phyloP scores from a whole-genome alignment of 2,329 filamentous ascomycete species.

The Dothistroma septosporum region DNA sequence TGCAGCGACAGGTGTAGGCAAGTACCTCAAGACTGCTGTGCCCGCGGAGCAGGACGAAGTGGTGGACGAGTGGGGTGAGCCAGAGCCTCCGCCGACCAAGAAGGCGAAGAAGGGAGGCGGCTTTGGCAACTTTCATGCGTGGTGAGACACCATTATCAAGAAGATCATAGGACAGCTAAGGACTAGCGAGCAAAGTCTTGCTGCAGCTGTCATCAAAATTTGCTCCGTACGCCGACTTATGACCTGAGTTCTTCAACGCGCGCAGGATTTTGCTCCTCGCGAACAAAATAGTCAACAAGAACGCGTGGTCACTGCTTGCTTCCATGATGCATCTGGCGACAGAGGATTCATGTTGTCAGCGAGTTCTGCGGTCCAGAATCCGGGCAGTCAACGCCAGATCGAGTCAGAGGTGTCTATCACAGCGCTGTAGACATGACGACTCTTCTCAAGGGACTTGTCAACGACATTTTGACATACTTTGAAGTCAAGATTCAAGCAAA shows the following conservation, averaged over 20 bases:
- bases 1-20: constrained; percentile 58
- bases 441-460: background rate
- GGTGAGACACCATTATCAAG: constrained; percentile 50
- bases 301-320: too few species aligned
- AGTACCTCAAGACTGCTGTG: constrained; percentile 64
- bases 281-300: too few species aligned
- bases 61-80: constrained; percentile 58
- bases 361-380: background rate
- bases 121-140: constrained; percentile 93
- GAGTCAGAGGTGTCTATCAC: background rate
- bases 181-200: too few species aligned
- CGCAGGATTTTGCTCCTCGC: too few species aligned
- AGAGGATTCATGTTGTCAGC: background rate
- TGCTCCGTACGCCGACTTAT: too few species aligned
- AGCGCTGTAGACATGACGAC: background rate
- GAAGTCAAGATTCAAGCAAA: background rate
- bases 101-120: constrained; percentile 62
- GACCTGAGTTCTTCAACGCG: too few species aligned
- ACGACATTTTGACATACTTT: background rate
- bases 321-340: background rate
- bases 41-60: constrained; percentile 48
- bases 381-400: background rate
- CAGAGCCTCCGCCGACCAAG: constrained; percentile 68
- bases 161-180: too few species aligned
- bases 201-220: too few species aligned